Conservation (phyloP, 2,329 filamentous ascomycete genomes). For the Aspergillus uvarum region DNA sequence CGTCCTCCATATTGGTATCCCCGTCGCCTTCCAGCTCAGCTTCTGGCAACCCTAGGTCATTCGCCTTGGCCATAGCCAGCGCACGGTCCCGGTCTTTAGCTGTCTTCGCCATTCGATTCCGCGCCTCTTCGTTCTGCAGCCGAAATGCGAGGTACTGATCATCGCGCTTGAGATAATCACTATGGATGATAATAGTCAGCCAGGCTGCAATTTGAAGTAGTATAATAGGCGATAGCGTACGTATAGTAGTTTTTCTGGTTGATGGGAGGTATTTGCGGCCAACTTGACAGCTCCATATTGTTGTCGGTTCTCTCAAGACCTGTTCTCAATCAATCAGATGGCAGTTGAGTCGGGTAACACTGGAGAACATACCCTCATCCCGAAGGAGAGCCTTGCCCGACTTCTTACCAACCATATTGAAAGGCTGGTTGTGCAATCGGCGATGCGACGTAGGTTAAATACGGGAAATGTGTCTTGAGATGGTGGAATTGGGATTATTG, state of each 20-base stretch:
- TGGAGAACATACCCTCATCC: constrained; percentile 53
- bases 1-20: constrained; percentile 59
- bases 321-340: constrained; percentile 39
- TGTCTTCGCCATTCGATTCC: constrained; percentile 78
- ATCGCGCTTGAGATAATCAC: constrained; percentile 97
- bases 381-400: constrained; percentile 61
- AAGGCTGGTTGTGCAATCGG: not conserved
- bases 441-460: not conserved
- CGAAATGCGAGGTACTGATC: constrained; percentile 90
- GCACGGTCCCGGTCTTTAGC: constrained; percentile 86
- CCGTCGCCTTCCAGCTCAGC: constrained; percentile 42
- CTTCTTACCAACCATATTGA: constrained; percentile 66
- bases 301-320: constrained; percentile 96
- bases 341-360: not conserved
- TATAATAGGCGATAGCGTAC: constrained; percentile 53
- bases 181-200: constrained; percentile 38
- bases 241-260: constrained; percentile 99
- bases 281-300: constrained; percentile 92
- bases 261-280: constrained; percentile 89
- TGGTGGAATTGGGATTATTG: not conserved
- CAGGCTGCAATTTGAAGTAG: constrained; percentile 6
- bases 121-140: constrained; percentile 80
- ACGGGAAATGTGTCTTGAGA: not conserved
- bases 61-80: constrained; percentile 70
- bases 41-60: constrained; percentile 61